Conservation (phyloP, 1,284 basidiomycete species). For the Rhodotorula sp. region DNA sequence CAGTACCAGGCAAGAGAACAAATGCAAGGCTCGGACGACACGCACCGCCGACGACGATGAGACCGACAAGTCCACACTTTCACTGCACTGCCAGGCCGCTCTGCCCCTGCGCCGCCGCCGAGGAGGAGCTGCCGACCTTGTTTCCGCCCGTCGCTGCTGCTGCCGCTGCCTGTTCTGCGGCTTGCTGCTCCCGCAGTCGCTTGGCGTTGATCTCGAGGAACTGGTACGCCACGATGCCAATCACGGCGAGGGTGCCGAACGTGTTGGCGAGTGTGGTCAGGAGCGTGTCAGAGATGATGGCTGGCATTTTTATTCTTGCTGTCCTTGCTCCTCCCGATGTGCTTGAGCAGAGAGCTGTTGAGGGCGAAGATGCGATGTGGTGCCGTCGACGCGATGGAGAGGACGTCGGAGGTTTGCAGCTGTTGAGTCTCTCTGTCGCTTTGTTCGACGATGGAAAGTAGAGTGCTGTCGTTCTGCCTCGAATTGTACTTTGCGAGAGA, state of each 20-base stretch:
- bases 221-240: conserved; percentile 80
- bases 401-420: no score
- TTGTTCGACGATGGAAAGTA: no score
- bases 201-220: conserved; percentile 73
- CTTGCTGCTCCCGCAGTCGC: conserved; percentile 12
- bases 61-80: no score
- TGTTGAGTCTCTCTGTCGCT: no score
- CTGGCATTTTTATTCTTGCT: not conserved
- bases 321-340: not conserved
- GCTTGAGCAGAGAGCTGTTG: not conserved
- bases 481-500: no score
- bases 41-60: no score
- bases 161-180: not conserved
- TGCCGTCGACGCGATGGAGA: no score
- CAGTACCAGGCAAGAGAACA: no score
- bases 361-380: not conserved
- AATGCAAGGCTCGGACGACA: no score
- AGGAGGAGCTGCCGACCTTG: not conserved
- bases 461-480: no score
- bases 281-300: conserved; percentile 58
- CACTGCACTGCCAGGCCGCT: no score
- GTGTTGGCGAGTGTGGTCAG: conserved; percentile 78
- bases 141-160: not conserved
- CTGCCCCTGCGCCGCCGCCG: no score
- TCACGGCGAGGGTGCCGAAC: conserved; percentile 75